Conservation (phyloP, 148 eudicot species). For the Fagopyrum homotropicum region DNA sequence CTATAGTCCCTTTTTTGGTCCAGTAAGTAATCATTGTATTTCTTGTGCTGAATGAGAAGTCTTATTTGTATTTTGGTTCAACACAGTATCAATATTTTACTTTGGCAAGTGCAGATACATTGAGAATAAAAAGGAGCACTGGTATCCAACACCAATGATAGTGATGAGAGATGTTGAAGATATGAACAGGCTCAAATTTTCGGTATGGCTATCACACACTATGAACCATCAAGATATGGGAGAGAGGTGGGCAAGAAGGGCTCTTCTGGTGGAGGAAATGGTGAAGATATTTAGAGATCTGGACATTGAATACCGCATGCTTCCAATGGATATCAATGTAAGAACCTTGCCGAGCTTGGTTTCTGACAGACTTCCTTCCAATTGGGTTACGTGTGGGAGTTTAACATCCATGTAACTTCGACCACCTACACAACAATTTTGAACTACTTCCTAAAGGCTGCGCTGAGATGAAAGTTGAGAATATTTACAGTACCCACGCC, state of each 20-base stretch:
- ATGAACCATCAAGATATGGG: conserved; percentile 79
- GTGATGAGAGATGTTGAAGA: conserved; percentile 61
- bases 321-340: conserved; percentile 56
- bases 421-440: background rate
- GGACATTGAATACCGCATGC: conserved; percentile 63
- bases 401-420: background rate
- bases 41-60: too few species aligned
- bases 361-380: conserved; percentile 54
- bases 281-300: conserved; percentile 49
- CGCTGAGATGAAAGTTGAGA: background rate
- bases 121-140: conserved; percentile 50
- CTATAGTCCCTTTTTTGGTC: too few species aligned
- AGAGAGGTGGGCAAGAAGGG: conserved; percentile 56
- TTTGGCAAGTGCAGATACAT: conserved; percentile 35
- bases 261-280: conserved; percentile 63
- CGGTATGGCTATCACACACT: conserved; percentile 58
- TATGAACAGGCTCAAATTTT: conserved; percentile 58
- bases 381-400: conserved; percentile 35
- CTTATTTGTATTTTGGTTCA: background rate
- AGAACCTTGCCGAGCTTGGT: conserved; percentile 36
- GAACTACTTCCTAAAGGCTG: background rate
- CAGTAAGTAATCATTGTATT: background rate
- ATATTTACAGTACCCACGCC: too few species aligned
- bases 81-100: background rate
- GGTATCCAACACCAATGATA: conserved; percentile 60